A percentile compares a stretch with the other conserved stretches of the same genome.
Evolutionary conservation across 768 basidiomycete genomes (phyloP).

Genomic region (Kwoniella botswanensis): DNA sequence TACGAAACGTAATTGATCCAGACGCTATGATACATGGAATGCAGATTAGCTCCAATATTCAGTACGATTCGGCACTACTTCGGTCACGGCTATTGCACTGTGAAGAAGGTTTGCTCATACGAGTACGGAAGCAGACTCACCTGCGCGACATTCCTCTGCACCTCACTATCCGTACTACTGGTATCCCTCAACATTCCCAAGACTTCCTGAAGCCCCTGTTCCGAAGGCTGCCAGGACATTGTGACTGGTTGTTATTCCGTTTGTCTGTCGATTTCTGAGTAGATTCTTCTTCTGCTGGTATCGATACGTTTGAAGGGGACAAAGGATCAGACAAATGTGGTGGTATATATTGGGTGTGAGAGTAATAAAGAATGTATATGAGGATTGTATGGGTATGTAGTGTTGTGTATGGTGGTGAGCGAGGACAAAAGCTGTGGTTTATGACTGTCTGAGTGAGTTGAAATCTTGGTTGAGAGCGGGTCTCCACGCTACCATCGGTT

Average conservation of each 20-base stretch:
- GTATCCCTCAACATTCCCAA: constrained; percentile 89
- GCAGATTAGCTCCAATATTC: background rate
- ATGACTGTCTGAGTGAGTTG: background rate
- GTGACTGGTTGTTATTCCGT: background rate
- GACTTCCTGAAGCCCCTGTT: constrained; percentile 86
- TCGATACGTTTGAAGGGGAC: background rate
- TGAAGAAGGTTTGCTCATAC: no score
- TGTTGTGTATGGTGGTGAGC: background rate
- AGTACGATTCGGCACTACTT: no score
- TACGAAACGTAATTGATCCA: constrained; percentile 67
- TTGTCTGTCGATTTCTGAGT: background rate
- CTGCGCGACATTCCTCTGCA: constrained; percentile 80
- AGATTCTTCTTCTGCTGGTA: background rate
- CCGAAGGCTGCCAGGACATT: constrained; percentile 82
- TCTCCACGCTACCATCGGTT: constrained; percentile 5
- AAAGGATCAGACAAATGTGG: background rate
- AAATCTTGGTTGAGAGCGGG: constrained; percentile 10
- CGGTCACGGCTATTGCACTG: no score
- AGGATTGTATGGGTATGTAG: background rate
- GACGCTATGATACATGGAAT: constrained; percentile 46
- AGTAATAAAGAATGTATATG: background rate
- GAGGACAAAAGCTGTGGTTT: background rate
- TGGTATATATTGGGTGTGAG: background rate
- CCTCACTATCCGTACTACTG: constrained; percentile 72
- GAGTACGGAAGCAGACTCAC: constrained; percentile 60